phyloP scores from a whole-genome alignment of 148 eudicot species.

The Polygonum maritimum region DNA sequence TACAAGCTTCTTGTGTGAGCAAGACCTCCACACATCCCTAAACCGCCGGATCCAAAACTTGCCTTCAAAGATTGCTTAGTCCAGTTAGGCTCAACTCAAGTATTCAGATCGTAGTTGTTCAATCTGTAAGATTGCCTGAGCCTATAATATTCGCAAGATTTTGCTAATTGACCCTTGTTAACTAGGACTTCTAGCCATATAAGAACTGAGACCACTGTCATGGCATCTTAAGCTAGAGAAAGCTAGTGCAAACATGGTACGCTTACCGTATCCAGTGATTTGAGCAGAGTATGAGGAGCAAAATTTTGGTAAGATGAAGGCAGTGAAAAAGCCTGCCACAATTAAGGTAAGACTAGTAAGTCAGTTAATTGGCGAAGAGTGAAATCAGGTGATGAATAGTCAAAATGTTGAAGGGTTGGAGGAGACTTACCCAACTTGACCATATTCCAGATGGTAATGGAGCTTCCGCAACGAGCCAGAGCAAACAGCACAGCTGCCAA shows the following conservation, averaged over 20 bases:
- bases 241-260: background rate
- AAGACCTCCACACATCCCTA: constrained; percentile 63
- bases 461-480: constrained; percentile 71
- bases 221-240: background rate
- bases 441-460: constrained; percentile 74
- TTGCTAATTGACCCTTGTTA: background rate
- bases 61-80: constrained; percentile 17
- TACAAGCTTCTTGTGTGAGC: constrained; percentile 71
- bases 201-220: background rate
- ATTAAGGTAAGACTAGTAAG: background rate
- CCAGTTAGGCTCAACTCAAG: background rate
- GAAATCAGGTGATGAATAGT: background rate
- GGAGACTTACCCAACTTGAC: constrained; percentile 53
- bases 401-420: constrained; percentile 4
- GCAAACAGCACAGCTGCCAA: constrained; percentile 68
- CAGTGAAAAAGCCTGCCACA: constrained; percentile 62
- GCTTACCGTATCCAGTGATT: constrained; percentile 47
- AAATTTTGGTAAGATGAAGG: constrained; percentile 57
- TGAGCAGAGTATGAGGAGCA: constrained; percentile 65
- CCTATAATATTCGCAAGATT: no score
- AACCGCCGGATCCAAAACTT: constrained; percentile 63
- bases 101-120: background rate
- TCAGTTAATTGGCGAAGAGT: background rate
- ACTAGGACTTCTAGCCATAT: background rate
- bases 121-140: no score